phyloP scores from a whole-genome alignment of 2,329 filamentous ascomycete genomes.

The Botrytis byssoidea region DNA sequence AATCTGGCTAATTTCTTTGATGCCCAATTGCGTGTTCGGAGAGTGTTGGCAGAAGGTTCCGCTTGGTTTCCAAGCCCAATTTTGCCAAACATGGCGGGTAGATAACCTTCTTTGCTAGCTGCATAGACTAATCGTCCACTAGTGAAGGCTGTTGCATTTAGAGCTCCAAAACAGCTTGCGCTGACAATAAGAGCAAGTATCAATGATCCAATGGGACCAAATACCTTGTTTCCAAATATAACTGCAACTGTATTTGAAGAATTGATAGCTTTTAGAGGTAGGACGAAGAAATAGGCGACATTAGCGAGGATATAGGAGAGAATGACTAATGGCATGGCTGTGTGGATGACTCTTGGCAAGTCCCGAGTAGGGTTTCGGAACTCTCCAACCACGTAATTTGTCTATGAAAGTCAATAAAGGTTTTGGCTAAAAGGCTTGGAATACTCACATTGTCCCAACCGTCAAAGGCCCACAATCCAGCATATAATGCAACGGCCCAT shows the following conservation, averaged over 20 bases:
- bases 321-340: slow-evolving; percentile 92
- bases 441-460: slow-evolving; percentile 92
- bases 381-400: slow-evolving; percentile 96
- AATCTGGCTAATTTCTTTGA: slow-evolving; percentile 58
- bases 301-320: slow-evolving; percentile 88
- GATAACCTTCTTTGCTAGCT: slow-evolving; percentile 91
- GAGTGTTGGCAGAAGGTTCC: slow-evolving; percentile 43
- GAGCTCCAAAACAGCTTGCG: slow-evolving; percentile 87
- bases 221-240: slow-evolving; percentile 85
- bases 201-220: slow-evolving; percentile 78
- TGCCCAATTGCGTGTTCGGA: slow-evolving; percentile 55
- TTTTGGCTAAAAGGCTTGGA: neutral
- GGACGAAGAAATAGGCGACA: slow-evolving; percentile 88
- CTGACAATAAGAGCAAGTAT: slow-evolving; percentile 86
- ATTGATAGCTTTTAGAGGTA: slow-evolving; percentile 78
- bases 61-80: slow-evolving; percentile 65
- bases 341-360: slow-evolving; percentile 91
- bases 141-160: slow-evolving; percentile 94
- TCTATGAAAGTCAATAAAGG: slow-evolving; percentile 51
- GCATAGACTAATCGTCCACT: slow-evolving; percentile 89
- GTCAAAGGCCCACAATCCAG: slow-evolving; percentile 95
- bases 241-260: slow-evolving; percentile 94
- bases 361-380: slow-evolving; percentile 90
- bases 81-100: slow-evolving; percentile 78
- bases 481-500: slow-evolving; percentile 94